Evolutionary conservation across 176 grass and related monocot species (phyloP), one percentile per base, ranked within the genome.

Genomic region (Eleusine indica): DNA sequence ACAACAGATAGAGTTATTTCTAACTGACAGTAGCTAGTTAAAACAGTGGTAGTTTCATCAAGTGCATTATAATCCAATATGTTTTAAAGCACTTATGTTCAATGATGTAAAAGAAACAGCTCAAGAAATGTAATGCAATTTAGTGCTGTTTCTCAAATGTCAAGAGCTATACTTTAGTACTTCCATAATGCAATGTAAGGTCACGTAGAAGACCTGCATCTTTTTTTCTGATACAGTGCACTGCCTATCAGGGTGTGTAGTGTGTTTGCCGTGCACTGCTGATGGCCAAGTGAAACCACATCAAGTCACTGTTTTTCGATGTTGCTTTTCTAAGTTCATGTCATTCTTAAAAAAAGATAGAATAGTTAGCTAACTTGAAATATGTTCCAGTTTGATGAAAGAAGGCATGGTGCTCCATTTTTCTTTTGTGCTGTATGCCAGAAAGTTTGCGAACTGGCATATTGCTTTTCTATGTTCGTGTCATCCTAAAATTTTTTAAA

Each of bases 1-100:
- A 60, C 22, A 46, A 3, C 15, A 5, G 17, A 69, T 73, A 68
- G 40, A 83, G 58, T 73, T 9, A 80, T 82, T 75, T 78, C 76
- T 48, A 64, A 43, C 52, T 80, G 69, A 77, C 7, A 43, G 68
- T 58, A 68, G 43, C 10, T 80, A 15, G 15, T 43, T 35, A 43
- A 63, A 87, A 67, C 22, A 65, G 39, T 60, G 32, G 35, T 40
- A 75, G 79, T 67, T 41, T 44, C 7, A 10, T 56, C 76, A 48
- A 51, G 40, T 70, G 88, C 49, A 74, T 17, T 70, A 1, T 70
- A 43, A 68, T n/a, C 14, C 14, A 52, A 52, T 3, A 4, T 52
- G 14, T 52, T 52, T 52, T 52, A 52, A 17, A 52, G 49, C 9
- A 3, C 21, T 73, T 29, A 39, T 63, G 57, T 83, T 70, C 44